Conservation (phyloP, 352 stramenopile genomes). For the Phytopythium helicoides region DNA sequence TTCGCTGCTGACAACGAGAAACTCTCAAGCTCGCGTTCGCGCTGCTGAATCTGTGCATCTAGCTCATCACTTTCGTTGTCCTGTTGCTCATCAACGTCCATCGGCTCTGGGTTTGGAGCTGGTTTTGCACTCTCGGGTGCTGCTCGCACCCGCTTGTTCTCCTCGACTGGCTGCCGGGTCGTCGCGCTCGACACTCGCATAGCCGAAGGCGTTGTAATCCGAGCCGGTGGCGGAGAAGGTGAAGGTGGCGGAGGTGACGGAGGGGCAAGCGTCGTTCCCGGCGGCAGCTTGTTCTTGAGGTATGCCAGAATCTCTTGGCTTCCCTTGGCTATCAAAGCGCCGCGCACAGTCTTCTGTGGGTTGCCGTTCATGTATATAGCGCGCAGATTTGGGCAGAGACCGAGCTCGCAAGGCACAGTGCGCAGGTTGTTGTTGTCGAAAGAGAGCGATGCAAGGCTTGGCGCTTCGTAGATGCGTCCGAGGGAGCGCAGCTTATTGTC, state of each 20-base stretch:
- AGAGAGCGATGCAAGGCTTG: slow-evolving; percentile 62
- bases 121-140: too few species aligned
- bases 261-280: slow-evolving; percentile 21
- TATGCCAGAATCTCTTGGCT: slow-evolving; percentile 69
- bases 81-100: neutral
- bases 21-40: slow-evolving; percentile 66
- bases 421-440: slow-evolving; percentile 86
- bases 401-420: slow-evolving; percentile 59
- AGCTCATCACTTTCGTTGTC: slow-evolving; percentile 11
- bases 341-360: slow-evolving; percentile 76
- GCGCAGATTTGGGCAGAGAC: slow-evolving; percentile 55
- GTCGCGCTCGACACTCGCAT: neutral
- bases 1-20: slow-evolving; percentile 64
- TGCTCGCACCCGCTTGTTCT: neutral
- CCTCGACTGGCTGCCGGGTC: neutral
- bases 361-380: slow-evolving; percentile 86
- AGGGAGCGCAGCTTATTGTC: slow-evolving; percentile 78
- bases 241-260: neutral
- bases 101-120: neutral
- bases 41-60: slow-evolving; percentile 37
- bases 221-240: neutral
- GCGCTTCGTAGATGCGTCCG: slow-evolving; percentile 55
- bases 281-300: slow-evolving; percentile 79
- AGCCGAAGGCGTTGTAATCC: neutral
- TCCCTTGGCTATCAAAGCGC: slow-evolving; percentile 70